Conservation (phyloP, 1,284 basidiomycete species). For the Sporisorium iseilematis-ciliati region DNA sequence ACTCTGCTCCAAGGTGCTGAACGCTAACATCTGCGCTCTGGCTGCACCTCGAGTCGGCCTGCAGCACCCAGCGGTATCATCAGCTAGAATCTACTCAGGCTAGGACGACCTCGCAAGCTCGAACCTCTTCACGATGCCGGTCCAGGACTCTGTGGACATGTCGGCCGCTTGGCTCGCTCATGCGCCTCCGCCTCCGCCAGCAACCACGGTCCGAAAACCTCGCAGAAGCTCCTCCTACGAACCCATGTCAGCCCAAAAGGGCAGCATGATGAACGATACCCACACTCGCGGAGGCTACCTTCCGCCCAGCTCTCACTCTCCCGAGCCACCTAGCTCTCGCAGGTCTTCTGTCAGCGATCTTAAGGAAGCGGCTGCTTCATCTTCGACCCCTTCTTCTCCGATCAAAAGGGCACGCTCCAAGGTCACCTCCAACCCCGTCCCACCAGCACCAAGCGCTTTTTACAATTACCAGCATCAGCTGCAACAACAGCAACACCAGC, state of each 20-base stretch:
- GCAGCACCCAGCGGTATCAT: not conserved
- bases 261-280: conserved; percentile 34
- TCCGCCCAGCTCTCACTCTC: conserved; percentile 56
- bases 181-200: conserved; percentile 57
- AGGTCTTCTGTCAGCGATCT: conserved; percentile 30
- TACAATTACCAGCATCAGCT: conserved; percentile 53
- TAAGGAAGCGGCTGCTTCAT: conserved; percentile 20
- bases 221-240: conserved; percentile 52
- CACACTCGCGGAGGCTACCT: conserved; percentile 52
- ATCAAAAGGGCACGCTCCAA: conserved; percentile 39
- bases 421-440: conserved; percentile 34
- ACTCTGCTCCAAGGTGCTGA: not conserved
- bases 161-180: conserved; percentile 59
- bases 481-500: conserved; percentile 39
- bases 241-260: conserved; percentile 28
- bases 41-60: conserved; percentile 3
- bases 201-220: conserved; percentile 25
- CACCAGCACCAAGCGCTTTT: conserved; percentile 45
- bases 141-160: conserved; percentile 44
- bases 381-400: conserved; percentile 23
- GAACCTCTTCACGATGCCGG: conserved; percentile 21
- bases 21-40: not conserved
- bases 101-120: not conserved
- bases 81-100: not conserved
- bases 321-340: conserved; percentile 40